Evolutionary conservation across 2,329 filamentous ascomycete species (phyloP).

Genomic region (Paecilomyces dactylethromorphus): DNA sequence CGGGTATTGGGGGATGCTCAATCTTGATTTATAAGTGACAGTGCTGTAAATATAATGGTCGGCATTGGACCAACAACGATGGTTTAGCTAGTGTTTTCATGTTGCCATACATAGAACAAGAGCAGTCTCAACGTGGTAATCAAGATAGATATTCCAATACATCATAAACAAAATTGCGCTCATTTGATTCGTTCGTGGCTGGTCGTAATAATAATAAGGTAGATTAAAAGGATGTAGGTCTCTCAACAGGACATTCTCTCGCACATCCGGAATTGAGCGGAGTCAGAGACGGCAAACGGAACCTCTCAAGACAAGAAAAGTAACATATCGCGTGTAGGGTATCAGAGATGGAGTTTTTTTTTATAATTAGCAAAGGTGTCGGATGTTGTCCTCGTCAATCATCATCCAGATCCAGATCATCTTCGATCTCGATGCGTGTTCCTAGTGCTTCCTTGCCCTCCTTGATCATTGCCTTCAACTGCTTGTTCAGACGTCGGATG

Average conservation of each 20-base stretch:
- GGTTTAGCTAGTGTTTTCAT: not conserved
- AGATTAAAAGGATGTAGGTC: conserved; percentile 7
- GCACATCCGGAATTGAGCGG: not conserved
- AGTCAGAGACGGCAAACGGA: not conserved
- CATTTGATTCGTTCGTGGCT: not conserved
- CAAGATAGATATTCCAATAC: not conserved
- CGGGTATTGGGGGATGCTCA: not conserved
- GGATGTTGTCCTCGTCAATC: not conserved
- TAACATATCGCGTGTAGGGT: not conserved
- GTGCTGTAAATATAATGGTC: not conserved
- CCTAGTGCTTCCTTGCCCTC: conserved; percentile 83
- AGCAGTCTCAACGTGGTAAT: not conserved
- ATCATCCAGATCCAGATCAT: conserved; percentile 31
- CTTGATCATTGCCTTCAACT: conserved; percentile 77
- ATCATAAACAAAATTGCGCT: not conserved
- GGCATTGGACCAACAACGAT: not conserved
- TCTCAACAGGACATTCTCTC: not conserved
- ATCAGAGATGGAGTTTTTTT: not conserved
- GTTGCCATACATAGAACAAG: not conserved
- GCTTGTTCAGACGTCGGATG: conserved; percentile 71
- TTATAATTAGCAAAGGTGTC: not conserved
- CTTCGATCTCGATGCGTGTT: conserved; percentile 61
- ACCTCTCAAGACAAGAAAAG: not conserved
- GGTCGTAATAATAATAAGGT: not conserved
- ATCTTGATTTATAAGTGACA: not conserved